Conservation (phyloP, 2,329 filamentous ascomycete species). For the Colletotrichum tropicicola region DNA sequence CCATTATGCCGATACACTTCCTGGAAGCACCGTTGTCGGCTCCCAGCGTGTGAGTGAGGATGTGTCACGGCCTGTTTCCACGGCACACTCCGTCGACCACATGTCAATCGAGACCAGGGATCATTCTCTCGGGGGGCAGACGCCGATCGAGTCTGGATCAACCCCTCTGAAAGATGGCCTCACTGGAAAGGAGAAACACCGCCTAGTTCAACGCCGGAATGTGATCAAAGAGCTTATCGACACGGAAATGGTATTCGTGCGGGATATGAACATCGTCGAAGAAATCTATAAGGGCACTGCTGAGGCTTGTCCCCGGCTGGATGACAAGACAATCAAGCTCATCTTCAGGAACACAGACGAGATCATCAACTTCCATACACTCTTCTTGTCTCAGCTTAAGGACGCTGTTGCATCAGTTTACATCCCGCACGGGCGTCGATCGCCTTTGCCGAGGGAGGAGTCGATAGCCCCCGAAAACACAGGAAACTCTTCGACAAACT, state of each 20-base stretch:
- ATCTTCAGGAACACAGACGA: conserved; percentile 95
- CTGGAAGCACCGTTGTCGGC: conserved; percentile 51
- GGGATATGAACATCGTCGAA: conserved; percentile 96
- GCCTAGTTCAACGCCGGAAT: conserved; percentile 82
- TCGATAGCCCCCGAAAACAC: conserved; percentile 49
- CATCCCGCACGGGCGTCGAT: conserved; percentile 64
- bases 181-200: conserved; percentile 68
- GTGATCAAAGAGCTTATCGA: conserved; percentile 92
- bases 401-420: conserved; percentile 83
- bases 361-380: conserved; percentile 85
- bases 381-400: conserved; percentile 83
- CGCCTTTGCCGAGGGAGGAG: conserved; percentile 50
- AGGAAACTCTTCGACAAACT: conserved; percentile 40
- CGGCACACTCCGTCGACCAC: conserved; percentile 56
- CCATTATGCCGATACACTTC: conserved; percentile 52
- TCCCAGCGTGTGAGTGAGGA: conserved; percentile 57
- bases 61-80: conserved; percentile 50
- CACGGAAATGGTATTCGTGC: conserved; percentile 89
- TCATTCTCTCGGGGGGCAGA: conserved; percentile 46
- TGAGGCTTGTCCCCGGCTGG: conserved; percentile 81
- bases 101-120: conserved; percentile 54
- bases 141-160: conserved; percentile 47
- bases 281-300: conserved; percentile 98
- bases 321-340: conserved; percentile 83
- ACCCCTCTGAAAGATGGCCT: conserved; percentile 47